Evolutionary conservation across 169 alveolate species (phyloP).

Genomic region (Theileria luwenshuni): DNA sequence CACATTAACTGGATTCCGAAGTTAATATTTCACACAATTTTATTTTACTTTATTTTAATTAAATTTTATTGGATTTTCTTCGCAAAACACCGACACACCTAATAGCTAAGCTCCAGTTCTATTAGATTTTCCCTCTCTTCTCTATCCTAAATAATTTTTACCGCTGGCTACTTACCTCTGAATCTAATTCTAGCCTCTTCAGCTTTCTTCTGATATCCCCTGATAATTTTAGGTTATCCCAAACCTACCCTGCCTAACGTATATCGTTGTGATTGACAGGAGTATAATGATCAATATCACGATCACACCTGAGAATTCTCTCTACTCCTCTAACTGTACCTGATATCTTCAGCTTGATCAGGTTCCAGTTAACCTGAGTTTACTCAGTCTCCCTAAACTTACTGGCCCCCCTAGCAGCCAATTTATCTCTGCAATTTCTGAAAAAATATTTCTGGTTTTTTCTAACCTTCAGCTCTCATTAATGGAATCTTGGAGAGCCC

Average conservation of each 20-base stretch:
- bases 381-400: conserved; percentile 7
- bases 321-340: conserved; percentile 7
- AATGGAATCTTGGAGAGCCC: conserved; percentile 14
- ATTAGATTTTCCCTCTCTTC: conserved; percentile 19
- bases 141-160: not conserved
- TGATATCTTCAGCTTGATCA: conserved; percentile 5
- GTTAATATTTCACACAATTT: no score
- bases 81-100: no score
- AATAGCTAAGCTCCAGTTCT: conserved; percentile 22
- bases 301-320: not conserved
- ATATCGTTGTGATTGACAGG: conserved; percentile 3
- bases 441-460: not conserved
- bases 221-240: not conserved
- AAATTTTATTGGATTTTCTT: no score
- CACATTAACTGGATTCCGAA: no score
- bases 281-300: conserved; percentile 2
- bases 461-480: conserved; percentile 25
- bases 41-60: no score
- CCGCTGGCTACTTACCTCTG: no score
- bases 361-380: conserved; percentile 18
- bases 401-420: conserved; percentile 67
- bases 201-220: not conserved
- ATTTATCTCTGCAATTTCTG: conserved; percentile 61
- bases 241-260: conserved; percentile 14
- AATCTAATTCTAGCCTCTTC: not conserved